Evolutionary conservation across 116 monocot genomes (phyloP), one percentile per base, ranked within the genome.

Genomic region (Posidonia oceanica): DNA sequence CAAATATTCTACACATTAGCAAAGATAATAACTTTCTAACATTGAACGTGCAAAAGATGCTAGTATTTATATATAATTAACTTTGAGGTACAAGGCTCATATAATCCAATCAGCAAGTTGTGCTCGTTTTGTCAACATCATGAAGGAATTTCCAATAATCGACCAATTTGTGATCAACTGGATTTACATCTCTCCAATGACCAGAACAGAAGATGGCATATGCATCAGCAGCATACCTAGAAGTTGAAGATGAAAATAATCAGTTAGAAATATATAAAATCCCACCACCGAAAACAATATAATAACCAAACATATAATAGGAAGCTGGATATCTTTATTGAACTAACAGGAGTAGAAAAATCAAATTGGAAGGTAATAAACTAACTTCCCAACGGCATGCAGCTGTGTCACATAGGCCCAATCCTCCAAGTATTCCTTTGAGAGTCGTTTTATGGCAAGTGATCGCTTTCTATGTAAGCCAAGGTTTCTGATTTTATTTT

Each of bases 211-310:
- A 91, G 64, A 86, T 91, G 1, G 91, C 91, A 79, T 91, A 87
- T 54, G 91, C 91, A 91, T 91, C 91, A 69, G 87, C 91, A 5
- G 87, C 91, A 75, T 91, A 91, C 78, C 91, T 91, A 53, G 54
- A 10, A 52, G 22, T 36, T 51, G 57, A 75, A 55, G 36, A 29
- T 15, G 52, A 64, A 61, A 54, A 5, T 61, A 63, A 61, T 61
- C 7, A n/a, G 6, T 65, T 14, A 66, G 60, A 37, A 67, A 48
- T 59, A 52, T 38, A 63, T 14, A 37, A 14, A 39, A 17, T 16
- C 36, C 12, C 48, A 48, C 48, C 7, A 48, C 7, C 12, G 7
- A 48, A 12, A 10, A 48, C 7, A 48, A 48, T 48, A 63, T 63
- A 39, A 39, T 1, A 60, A 23, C 36, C 5, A 63, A 63, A 14